Evolutionary conservation across 768 basidiomycete genomes (phyloP), one percentile per base, ranked within the genome.

Genomic region (Phylloporus arenicola): DNA sequence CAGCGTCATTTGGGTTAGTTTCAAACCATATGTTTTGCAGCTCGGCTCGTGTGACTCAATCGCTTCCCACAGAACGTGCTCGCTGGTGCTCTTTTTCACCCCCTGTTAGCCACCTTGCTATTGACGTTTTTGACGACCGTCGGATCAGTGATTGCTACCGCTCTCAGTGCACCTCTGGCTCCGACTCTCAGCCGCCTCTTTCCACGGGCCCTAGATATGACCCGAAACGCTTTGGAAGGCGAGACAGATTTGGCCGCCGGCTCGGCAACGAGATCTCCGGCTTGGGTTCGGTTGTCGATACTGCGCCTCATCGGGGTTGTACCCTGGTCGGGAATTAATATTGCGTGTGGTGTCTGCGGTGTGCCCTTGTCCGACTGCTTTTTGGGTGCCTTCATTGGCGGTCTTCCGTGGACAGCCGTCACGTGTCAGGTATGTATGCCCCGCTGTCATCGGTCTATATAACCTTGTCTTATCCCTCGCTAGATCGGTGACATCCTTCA

Each of bases 261-360:
- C 35, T 61, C 67, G 50, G 58, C 64, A 33, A 34, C 70, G 17
- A 68, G 59, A 57, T 71, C 71, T 19, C 64, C 74, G 20, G 62
- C 83, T 3, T 96, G 94, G 93, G 84, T 92, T 39, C 82, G 92
- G 35, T 72, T 96, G 39, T 85, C 92, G 3, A 80, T 95, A 51
- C 79, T 97, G 55, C 82, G 94, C 43, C 82, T 95, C 51, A 81
- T 95, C 60, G 94, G 94, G 17, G 82, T 97, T 48, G 91, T 96
- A 4, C 94, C 94, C 6, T 97, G 94, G 94, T 91, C 89, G 50
- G 92, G 91, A 52, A 92, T 97, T 75, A 97, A 97, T 67, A 88
- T 97, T 51, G 93, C 93, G 40, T 95, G 88, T 68, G 93, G 93
- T 45, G 91, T 95, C 24, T 89, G 88, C 59, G 86, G 88, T 30